Evolutionary conservation across 495 filamentous ascomycete genomes (phyloP), one percentile per base, ranked within the genome.

Genomic region (Lentithecium fluviatile): DNA sequence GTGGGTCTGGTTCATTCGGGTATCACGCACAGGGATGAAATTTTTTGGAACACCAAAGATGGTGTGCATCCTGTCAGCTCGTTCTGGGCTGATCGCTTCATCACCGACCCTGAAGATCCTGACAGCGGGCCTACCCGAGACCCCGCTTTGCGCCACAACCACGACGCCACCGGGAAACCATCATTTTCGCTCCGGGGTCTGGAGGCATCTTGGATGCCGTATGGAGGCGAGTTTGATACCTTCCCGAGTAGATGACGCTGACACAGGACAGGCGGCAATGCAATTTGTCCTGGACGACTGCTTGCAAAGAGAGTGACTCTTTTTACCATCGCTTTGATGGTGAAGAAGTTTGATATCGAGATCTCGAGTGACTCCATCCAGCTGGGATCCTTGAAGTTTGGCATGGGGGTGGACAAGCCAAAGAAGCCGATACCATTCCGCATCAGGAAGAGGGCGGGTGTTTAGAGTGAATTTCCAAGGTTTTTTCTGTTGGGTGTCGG

Each of bases 71-170:
- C 74, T 0, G 53, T 77, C 1, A 66, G 74, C 19, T 36, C 52
- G 1, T 77, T 73, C 61, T 78, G 75, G 75, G 70, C 73, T 23
- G 75, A 77, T 62, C 68, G 73, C 3, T 78, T 76, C 42, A 45
- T 78, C 12, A 64, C 70, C n/a, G 74, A 73, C 15, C 64, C 71
- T 0, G 62, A 64, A 45, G 70, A 76, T 43, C 66, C 73, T 12
- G n/a, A 38, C 2, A 74, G 70, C 29, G 74, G 73, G 6, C 73
- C 73, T 38, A 36, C 24, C n/a, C 21, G 23, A 20, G 40, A 57
- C 19, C 15, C 36, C 8, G 40, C 13, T 24, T 15, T 42, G 21
- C 34, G 34, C 36, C 13, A 55, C 2, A 32, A 1, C 23, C 52
- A 10, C 21, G n/a, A 11, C 2, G 6, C 6, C 6, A 3, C 1